These are phyloP conservation scores for Leishmania amazonensis DNA, from an alignment of 208 protist species.

Conservation along the genomic window DNA sequence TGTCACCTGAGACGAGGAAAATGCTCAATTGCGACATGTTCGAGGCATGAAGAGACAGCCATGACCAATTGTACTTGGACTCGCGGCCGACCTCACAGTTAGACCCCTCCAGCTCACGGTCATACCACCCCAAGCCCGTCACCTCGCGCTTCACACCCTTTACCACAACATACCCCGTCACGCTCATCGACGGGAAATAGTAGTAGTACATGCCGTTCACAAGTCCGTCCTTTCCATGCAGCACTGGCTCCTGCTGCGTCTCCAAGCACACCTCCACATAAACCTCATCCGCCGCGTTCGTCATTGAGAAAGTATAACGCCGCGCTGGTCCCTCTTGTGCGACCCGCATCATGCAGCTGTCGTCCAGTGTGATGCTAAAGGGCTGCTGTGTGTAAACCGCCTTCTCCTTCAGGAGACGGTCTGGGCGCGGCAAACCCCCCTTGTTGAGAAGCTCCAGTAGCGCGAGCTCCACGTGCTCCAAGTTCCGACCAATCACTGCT, in stretches of 20 bases:
- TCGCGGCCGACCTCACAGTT: constrained; percentile 14
- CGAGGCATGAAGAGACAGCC: constrained; percentile 43
- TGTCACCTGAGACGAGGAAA: constrained; percentile 30
- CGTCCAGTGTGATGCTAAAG: constrained; percentile 41
- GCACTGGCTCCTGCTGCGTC: constrained; percentile 18
- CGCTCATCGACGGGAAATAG: constrained; percentile 48
- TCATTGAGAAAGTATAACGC: constrained; percentile 35
- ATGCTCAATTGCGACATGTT: constrained; percentile 40
- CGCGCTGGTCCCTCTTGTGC: constrained; percentile 12
- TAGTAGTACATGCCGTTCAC: constrained; percentile 67
- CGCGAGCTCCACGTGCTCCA: constrained; percentile 26
- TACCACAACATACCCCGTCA: constrained; percentile 38
- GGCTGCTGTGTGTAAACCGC: constrained; percentile 25
- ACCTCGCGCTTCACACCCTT: constrained; percentile 30
- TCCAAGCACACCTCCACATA: constrained; percentile 38
- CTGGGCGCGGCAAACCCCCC: constrained; percentile 40
- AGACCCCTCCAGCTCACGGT: constrained; percentile 48
- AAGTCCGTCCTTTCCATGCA: constrained; percentile 38
- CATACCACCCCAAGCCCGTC: constrained; percentile 49
- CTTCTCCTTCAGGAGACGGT: constrained; percentile 34
- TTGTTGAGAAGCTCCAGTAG: constrained; percentile 40
- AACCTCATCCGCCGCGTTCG: constrained; percentile 30
- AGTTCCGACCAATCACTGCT: constrained; percentile 9
- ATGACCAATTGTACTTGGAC: constrained; percentile 41
- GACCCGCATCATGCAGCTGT: constrained; percentile 28